Percentiles rank a stretch among this genome's conserved stretches.
Evolutionary conservation across 257 asterid species (phyloP).

Genomic region (Gardenia jasminoides): DNA sequence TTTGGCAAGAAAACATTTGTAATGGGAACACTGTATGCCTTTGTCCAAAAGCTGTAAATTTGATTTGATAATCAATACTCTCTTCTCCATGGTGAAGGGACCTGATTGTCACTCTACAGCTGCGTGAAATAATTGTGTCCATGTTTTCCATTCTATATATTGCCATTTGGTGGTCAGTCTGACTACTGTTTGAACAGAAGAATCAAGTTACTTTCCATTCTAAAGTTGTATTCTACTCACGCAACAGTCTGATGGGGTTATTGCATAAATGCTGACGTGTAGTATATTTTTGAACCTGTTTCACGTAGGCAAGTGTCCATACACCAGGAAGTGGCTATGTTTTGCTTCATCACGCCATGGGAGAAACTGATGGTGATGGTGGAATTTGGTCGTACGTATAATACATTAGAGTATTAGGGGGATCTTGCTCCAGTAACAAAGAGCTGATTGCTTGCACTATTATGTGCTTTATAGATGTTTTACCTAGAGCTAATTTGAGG

Average conservation of each 20-base stretch:
- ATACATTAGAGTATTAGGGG: conserved; percentile 5
- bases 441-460: background rate
- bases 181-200: background rate
- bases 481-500: background rate
- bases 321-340: conserved; percentile 99
- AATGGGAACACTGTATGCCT: background rate
- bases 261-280: conserved; percentile 7
- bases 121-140: background rate
- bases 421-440: background rate
- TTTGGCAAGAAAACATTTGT: background rate
- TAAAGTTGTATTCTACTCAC: background rate
- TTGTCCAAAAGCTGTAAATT: background rate
- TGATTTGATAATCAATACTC: background rate
- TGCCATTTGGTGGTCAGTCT: background rate
- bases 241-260: background rate
- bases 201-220: background rate
- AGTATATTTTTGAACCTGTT: conserved; percentile 12
- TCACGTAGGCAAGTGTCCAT: conserved; percentile 65
- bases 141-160: background rate
- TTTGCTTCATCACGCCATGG: conserved; percentile 96
- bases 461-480: background rate
- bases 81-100: background rate
- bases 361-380: conserved; percentile 94
- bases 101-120: background rate
- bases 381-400: conserved; percentile 97